Evolutionary conservation across 495 filamentous ascomycete genomes (phyloP).

Genomic region (Annulohypoxylon bovei): DNA sequence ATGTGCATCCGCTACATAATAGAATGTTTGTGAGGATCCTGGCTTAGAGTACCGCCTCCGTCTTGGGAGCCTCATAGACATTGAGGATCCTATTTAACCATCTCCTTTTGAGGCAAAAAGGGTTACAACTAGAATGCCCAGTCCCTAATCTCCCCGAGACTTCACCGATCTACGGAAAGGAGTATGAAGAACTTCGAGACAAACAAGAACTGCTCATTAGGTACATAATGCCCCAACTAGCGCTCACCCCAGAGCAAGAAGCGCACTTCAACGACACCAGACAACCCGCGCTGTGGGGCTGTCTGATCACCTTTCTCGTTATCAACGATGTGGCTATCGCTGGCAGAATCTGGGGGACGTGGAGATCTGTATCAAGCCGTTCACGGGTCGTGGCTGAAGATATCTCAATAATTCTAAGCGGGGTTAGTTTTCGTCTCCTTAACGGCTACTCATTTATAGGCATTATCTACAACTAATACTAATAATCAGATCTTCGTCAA

Average conservation of each 20-base stretch:
- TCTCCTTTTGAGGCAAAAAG: not conserved
- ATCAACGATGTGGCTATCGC: conserved; percentile 38
- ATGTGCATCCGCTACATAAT: not conserved
- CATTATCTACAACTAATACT: not conserved
- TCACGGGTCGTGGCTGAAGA: conserved; percentile 35
- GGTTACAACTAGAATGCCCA: not conserved
- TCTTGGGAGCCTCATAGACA: not conserved
- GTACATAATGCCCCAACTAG: conserved; percentile 24
- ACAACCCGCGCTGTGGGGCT: conserved; percentile 38
- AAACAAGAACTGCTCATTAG: not conserved
- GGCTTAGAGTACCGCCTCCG: not conserved
- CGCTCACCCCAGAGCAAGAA: conserved; percentile 25
- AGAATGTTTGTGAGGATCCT: not conserved
- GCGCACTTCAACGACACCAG: conserved; percentile 26
- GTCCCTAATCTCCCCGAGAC: conserved; percentile 5
- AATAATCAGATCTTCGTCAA: conserved; percentile 33
- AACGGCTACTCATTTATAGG: not conserved
- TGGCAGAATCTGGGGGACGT: conserved; percentile 41
- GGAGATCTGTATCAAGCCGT: conserved; percentile 30
- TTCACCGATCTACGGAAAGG: not conserved
- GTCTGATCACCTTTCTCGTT: conserved; percentile 33
- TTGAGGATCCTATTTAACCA: conserved; percentile 5
- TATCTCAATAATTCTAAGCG: conserved; percentile 35
- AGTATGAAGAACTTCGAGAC: not conserved
- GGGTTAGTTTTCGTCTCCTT: conserved; percentile 28